These are phyloP conservation scores for Paragyromitra xinjiangensis DNA, from an alignment of 495 filamentous ascomycete genomes.

Conservation along the genomic window DNA sequence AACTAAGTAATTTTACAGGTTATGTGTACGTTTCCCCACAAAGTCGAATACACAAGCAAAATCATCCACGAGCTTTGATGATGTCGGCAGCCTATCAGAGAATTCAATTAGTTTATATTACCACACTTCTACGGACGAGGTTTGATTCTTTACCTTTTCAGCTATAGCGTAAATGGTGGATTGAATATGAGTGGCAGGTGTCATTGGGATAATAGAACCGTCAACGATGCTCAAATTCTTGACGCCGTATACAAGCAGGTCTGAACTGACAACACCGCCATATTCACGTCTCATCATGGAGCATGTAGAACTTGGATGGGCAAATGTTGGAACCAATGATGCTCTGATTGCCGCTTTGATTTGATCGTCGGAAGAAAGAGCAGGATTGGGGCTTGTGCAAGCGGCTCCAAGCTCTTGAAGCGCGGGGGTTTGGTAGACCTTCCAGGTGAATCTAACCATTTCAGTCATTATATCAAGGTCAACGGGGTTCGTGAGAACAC, in stretches of 20 bases:
- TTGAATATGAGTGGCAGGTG: conserved; percentile 64
- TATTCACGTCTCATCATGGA: conserved; percentile 63
- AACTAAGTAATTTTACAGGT: background rate
- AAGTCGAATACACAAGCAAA: too few species aligned
- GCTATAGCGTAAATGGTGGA: conserved; percentile 67
- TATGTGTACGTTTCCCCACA: background rate
- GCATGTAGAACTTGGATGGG: conserved; percentile 60
- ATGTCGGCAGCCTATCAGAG: conserved; percentile 57
- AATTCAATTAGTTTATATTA: background rate
- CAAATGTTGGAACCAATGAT: conserved; percentile 51
- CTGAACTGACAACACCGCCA: conserved; percentile 61
- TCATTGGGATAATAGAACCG: conserved; percentile 67
- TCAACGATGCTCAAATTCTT: conserved; percentile 64
- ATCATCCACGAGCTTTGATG: conserved; percentile 52
- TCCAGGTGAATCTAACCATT: conserved; percentile 49
- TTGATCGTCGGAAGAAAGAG: conserved; percentile 40
- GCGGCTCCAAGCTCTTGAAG: conserved; percentile 24
- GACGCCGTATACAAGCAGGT: conserved; percentile 63
- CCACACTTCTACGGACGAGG: too few species aligned
- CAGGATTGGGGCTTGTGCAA: conserved; percentile 42
- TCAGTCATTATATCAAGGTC: conserved; percentile 60
- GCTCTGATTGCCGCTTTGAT: conserved; percentile 49
- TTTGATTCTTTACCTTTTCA: conserved; percentile 24
- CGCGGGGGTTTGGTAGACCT: conserved; percentile 25
- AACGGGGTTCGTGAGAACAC: conserved; percentile 60